Evolutionary conservation across 2,329 filamentous ascomycete species (phyloP).

Genomic region (Exophiala bonariae): DNA sequence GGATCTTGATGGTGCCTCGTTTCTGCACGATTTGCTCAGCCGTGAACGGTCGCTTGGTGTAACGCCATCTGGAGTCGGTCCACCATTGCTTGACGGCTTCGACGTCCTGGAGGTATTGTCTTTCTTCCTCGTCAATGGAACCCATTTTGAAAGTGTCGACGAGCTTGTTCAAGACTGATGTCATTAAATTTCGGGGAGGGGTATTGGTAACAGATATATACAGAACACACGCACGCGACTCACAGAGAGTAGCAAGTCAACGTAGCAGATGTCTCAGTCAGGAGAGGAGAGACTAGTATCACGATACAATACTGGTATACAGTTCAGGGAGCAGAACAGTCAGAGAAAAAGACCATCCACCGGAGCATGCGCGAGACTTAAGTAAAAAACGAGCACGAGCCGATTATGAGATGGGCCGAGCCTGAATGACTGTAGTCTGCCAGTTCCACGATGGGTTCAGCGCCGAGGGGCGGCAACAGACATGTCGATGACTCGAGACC

Average conservation of each 20-base stretch:
- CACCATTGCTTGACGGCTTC: constrained; percentile 92
- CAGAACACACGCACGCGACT: neutral
- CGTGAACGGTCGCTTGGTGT: constrained; percentile 89
- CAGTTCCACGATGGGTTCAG: neutral
- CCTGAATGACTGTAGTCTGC: neutral
- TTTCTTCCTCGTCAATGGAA: constrained; percentile 64
- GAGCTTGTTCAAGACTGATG: constrained; percentile 15
- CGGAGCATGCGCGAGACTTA: constrained; percentile 1
- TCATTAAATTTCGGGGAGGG: constrained; percentile 7
- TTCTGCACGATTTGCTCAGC: constrained; percentile 97
- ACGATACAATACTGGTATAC: too few relatives aligned
- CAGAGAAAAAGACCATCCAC: neutral
- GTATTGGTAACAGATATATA: neutral
- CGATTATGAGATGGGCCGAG: neutral
- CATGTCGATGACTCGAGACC: constrained; percentile 2
- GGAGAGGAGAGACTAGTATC: neutral
- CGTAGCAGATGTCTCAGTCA: too few relatives aligned
- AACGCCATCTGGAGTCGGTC: constrained; percentile 85
- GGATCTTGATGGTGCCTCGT: constrained; percentile 83
- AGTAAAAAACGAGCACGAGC: constrained; percentile 5
- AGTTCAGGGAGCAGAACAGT: too few relatives aligned
- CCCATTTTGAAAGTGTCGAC: constrained; percentile 36
- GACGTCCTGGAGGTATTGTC: constrained; percentile 78
- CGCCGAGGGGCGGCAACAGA: neutral
- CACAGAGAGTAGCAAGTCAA: neutral